Evolutionary conservation across 2,329 filamentous ascomycete genomes (phyloP).

Genomic region (Xylaria digitata): DNA sequence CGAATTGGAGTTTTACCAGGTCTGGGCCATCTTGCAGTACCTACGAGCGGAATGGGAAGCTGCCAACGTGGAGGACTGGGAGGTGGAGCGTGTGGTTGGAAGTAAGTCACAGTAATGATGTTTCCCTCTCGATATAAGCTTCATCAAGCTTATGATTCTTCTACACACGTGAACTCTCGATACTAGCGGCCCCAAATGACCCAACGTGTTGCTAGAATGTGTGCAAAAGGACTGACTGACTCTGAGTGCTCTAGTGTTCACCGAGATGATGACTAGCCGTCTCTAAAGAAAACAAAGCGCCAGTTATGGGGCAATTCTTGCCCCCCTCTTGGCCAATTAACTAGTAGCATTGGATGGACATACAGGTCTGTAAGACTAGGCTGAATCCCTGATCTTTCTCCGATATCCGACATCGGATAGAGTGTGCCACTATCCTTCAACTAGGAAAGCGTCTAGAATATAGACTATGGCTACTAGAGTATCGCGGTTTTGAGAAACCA

Average conservation of each 20-base stretch:
- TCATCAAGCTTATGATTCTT: neutral
- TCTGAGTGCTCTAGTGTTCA: slow-evolving; percentile 18
- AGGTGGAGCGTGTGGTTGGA: slow-evolving; percentile 29
- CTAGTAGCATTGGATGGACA: no score
- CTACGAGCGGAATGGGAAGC: slow-evolving; percentile 49
- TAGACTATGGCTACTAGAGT: neutral
- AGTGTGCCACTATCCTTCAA: no score
- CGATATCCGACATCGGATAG: no score
- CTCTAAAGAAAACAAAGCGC: slow-evolving; percentile 14
- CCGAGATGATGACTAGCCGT: slow-evolving; percentile 31
- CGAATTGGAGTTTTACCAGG: slow-evolving; percentile 47
- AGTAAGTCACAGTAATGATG: slow-evolving; percentile 6
- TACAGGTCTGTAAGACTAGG: no score
- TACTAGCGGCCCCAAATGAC: neutral
- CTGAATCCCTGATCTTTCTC: no score
- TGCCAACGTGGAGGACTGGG: slow-evolving; percentile 44
- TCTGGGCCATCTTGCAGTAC: slow-evolving; percentile 47
- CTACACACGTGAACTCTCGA: neutral
- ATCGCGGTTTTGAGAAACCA: slow-evolving; percentile 1
- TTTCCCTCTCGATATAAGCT: neutral
- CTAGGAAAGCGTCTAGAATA: neutral
- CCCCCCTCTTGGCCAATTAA: no score
- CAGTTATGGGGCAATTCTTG: neutral
- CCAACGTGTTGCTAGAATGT: no score
- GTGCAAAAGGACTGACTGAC: slow-evolving; percentile 10